Evolutionary conservation across 805 yeast genomes (phyloP).

Genomic region (Saccharomycopsis olivae): DNA sequence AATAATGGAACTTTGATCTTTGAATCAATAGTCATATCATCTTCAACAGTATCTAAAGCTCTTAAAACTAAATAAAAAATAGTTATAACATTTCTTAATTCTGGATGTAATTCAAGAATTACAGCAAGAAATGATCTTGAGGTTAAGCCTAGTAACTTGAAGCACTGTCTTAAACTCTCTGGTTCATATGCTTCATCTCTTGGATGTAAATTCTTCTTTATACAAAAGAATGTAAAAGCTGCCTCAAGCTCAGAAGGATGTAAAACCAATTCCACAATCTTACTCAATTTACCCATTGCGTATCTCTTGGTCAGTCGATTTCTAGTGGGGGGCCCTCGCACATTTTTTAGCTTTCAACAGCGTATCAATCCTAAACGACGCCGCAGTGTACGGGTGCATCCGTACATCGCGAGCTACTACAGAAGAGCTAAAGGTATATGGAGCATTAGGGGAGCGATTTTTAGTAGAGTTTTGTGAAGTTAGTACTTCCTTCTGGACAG

Average conservation of each 20-base stretch:
- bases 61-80: constrained; percentile 77
- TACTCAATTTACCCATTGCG: constrained; percentile 39
- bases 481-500: constrained; percentile 41
- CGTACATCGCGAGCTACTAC: too few species aligned
- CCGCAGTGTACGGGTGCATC: too few species aligned
- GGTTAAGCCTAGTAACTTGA: constrained; percentile 51
- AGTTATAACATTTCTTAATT: constrained; percentile 70
- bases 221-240: constrained; percentile 48
- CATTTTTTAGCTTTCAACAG: too few species aligned
- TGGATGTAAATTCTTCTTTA: constrained; percentile 46
- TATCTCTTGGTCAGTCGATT: too few species aligned
- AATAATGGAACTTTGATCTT: constrained; percentile 64
- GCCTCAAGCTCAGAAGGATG: constrained; percentile 72
- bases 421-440: too few species aligned
- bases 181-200: constrained; percentile 31
- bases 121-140: constrained; percentile 95
- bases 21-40: constrained; percentile 81
- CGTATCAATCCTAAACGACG: too few species aligned
- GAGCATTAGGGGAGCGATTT: too few species aligned
- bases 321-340: too few species aligned
- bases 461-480: constrained; percentile 39
- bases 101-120: constrained; percentile 83
- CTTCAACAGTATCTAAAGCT: constrained; percentile 93
- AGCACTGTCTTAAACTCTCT: constrained; percentile 50
- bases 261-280: constrained; percentile 41